Conservation (phyloP, 352 stramenopile species). For the Pythium insidiosum region DNA sequence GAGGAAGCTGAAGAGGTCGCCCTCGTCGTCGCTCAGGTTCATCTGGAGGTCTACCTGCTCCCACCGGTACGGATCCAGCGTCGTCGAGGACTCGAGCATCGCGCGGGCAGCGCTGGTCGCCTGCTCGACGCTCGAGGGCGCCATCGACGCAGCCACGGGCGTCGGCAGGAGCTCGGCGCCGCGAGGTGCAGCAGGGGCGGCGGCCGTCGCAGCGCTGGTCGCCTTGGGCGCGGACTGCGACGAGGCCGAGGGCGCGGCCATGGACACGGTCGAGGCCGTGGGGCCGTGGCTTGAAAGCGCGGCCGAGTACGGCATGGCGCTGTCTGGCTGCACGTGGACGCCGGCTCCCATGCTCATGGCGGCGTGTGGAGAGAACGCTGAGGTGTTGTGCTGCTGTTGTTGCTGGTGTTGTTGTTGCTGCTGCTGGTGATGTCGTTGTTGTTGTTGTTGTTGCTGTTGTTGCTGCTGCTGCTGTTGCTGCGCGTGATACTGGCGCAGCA, state of each 20-base stretch:
- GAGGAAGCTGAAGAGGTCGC: conserved; percentile 80
- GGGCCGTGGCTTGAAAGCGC: background rate
- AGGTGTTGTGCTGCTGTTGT: background rate
- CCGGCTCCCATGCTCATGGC: too few relatives aligned
- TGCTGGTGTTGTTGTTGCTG: conserved; percentile 3
- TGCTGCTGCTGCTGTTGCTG: conserved; percentile 9
- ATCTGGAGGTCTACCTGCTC: conserved; percentile 80
- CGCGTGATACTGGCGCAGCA: conserved; percentile 11
- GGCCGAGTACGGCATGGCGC: background rate
- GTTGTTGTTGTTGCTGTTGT: conserved; percentile 13
- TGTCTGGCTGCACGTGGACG: too few relatives aligned
- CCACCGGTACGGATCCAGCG: conserved; percentile 67
- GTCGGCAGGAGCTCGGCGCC: background rate
- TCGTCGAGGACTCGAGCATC: background rate
- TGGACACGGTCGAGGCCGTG: background rate
- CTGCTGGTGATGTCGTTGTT: conserved; percentile 14
- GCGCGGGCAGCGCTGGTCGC: background rate
- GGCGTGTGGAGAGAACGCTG: too few relatives aligned
- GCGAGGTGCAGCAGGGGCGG: background rate
- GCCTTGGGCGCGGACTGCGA: background rate
- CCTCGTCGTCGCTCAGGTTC: conserved; percentile 63
- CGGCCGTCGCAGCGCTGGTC: background rate
- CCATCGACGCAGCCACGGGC: background rate
- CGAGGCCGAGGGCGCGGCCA: background rate
- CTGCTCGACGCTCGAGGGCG: background rate